These are phyloP conservation scores for Lactarius deliciosus DNA, from an alignment of 768 basidiomycete species.

Conservation along the genomic window DNA sequence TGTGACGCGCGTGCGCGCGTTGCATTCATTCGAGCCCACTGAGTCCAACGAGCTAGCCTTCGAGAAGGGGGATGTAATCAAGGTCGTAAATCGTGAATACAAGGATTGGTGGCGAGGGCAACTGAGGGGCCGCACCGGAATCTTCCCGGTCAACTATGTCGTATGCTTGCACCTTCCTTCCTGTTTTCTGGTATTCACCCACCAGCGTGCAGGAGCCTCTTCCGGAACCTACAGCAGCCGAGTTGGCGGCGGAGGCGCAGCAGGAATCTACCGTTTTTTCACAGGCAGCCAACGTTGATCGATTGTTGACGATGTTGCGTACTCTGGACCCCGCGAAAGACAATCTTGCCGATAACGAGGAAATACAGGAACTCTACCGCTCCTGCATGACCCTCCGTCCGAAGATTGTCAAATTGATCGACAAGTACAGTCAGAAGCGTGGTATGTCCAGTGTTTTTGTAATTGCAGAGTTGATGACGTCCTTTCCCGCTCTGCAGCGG, in stretches of 20 bases:
- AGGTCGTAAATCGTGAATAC: conserved; percentile 91
- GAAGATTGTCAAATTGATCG: conserved; percentile 94
- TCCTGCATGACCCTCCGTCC: conserved; percentile 86
- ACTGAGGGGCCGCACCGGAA: conserved; percentile 84
- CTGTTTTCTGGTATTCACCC: not conserved
- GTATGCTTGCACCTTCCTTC: conserved; percentile 45
- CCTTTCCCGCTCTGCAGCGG: conserved; percentile 51
- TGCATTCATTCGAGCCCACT: conserved; percentile 86
- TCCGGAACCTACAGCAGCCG: conserved; percentile 76
- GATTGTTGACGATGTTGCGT: conserved; percentile 39
- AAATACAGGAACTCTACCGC: conserved; percentile 79
- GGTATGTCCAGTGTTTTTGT: conserved; percentile 36
- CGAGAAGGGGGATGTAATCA: conserved; percentile 90
- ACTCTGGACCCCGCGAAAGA: conserved; percentile 21
- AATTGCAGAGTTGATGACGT: not conserved
- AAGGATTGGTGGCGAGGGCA: conserved; percentile 98
- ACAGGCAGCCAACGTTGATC: conserved; percentile 83
- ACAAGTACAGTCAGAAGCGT: conserved; percentile 96
- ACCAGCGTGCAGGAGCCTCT: conserved; percentile 61
- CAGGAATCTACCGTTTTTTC: conserved; percentile 87
- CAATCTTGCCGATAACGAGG: conserved; percentile 29
- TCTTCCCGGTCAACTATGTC: conserved; percentile 97
- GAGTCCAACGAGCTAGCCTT: conserved; percentile 91
- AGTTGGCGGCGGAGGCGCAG: conserved; percentile 79
- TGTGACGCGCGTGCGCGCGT: conserved; percentile 81